phyloP scores from a whole-genome alignment of 257 asterid genomes.

The Plantago ovata region DNA sequence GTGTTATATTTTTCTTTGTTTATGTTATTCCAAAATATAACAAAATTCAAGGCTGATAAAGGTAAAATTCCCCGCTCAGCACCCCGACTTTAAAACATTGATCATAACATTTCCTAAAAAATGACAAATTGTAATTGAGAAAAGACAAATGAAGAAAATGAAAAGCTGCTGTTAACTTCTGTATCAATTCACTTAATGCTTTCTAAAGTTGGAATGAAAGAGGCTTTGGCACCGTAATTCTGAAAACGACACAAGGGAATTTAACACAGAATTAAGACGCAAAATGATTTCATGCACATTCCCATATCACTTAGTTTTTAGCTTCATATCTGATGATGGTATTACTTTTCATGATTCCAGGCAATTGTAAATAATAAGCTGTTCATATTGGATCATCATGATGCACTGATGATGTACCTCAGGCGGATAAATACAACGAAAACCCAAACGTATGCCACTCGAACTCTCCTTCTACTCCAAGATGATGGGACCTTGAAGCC shows the following conservation, averaged over 20 bases:
- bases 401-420: constrained; percentile 78
- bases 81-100: too few species aligned
- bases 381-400: constrained; percentile 86
- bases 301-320: background rate
- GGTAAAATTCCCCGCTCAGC: too few species aligned
- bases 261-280: background rate
- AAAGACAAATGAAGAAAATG: background rate
- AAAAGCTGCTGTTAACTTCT: background rate
- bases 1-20: too few species aligned
- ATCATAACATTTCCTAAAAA: background rate
- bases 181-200: background rate
- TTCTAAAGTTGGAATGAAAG: too few species aligned
- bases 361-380: constrained; percentile 46
- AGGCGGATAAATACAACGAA: constrained; percentile 55
- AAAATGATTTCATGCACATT: background rate
- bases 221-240: too few species aligned
- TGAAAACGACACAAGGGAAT: too few species aligned
- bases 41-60: too few species aligned
- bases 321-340: background rate
- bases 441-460: constrained; percentile 73
- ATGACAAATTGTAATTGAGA: background rate
- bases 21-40: too few species aligned
- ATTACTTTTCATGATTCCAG: constrained; percentile 30
- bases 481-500: constrained; percentile 80
- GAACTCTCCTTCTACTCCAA: constrained; percentile 79